Evolutionary conservation across 345 rosid genomes (phyloP).

Genomic region (Laguncularia racemosa): DNA sequence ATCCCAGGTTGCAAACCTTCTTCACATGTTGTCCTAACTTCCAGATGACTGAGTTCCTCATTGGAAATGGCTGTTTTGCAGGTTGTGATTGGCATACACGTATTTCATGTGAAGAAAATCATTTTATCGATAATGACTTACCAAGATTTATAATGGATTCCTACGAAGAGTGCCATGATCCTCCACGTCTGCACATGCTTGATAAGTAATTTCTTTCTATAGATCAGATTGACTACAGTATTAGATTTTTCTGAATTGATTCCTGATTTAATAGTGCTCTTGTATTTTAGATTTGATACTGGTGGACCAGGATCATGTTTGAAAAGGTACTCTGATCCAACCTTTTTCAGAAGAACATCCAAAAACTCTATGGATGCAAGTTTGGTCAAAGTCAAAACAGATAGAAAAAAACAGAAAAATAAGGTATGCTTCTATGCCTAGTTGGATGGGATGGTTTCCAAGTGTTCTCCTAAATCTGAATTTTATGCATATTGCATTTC

Average conservation of each 20-base stretch:
- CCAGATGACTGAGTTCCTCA: slow-evolving; percentile 15
- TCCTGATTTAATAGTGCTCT: neutral
- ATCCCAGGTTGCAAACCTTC: neutral
- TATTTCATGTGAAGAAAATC: slow-evolving; percentile 44
- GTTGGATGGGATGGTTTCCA: neutral
- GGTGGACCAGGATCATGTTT: slow-evolving; percentile 84
- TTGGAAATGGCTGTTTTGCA: slow-evolving; percentile 30
- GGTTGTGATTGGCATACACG: slow-evolving; percentile 77
- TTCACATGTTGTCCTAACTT: neutral
- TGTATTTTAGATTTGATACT: slow-evolving; percentile 51
- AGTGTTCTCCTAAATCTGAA: neutral
- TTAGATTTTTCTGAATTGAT: neutral
- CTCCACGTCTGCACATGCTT: slow-evolving; percentile 66
- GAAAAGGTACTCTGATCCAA: slow-evolving; percentile 80
- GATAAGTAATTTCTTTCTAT: slow-evolving; percentile 41
- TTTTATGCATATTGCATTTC: neutral
- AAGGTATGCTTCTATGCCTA: slow-evolving; percentile 38
- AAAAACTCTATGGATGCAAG: slow-evolving; percentile 27
- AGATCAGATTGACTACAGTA: slow-evolving; percentile 2
- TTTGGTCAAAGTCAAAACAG: slow-evolving; percentile 38
- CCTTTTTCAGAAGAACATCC: slow-evolving; percentile 57
- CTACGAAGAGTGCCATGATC: slow-evolving; percentile 66
- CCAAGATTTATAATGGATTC: slow-evolving; percentile 70
- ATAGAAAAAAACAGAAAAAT: slow-evolving; percentile 37
- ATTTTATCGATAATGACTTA: slow-evolving; percentile 59